phyloP scores from a whole-genome alignment of 129 eudicot genomes.

The Chrysanthemum seticuspe region DNA sequence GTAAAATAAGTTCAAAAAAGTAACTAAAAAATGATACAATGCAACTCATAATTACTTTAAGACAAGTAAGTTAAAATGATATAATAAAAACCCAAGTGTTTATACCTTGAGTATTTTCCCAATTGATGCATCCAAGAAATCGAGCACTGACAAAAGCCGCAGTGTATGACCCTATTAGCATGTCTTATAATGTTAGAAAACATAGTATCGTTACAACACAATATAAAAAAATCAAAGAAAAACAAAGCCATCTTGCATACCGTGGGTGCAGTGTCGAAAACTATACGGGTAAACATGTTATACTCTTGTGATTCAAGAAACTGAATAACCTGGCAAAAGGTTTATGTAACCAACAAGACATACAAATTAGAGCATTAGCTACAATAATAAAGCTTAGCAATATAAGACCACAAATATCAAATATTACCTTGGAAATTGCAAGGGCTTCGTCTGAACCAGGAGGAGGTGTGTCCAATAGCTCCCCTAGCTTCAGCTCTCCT shows the following conservation, averaged over 20 bases:
- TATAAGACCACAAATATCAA: neutral
- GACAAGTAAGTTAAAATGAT: neutral
- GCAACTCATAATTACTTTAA: neutral
- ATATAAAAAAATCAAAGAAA: neutral
- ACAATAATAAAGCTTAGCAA: neutral
- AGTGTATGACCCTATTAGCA: conserved; percentile 84
- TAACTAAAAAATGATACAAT: neutral
- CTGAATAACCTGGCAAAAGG: conserved; percentile 71
- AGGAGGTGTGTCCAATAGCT: conserved; percentile 96
- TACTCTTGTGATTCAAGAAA: conserved; percentile 81
- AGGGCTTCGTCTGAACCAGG: conserved; percentile 44
- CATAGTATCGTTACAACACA: conserved; percentile 9
- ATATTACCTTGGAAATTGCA: conserved; percentile 13
- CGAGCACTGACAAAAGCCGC: conserved; percentile 90
- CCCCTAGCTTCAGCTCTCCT: conserved; percentile 95
- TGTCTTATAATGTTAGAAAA: conserved; percentile 20
- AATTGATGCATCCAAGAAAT: conserved; percentile 90
- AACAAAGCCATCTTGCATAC: conserved; percentile 30
- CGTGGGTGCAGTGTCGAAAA: conserved; percentile 94
- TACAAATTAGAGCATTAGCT: neutral
- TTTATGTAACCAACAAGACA: conserved; percentile 17
- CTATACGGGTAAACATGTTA: conserved; percentile 75
- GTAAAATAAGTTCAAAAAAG: neutral
- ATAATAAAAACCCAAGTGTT: neutral
- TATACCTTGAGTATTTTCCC: conserved; percentile 90